Evolutionary conservation across 192 early-diverging fungal genomes (phyloP), one percentile per base, ranked within the genome.

Genomic region (Gigaspora rosea): DNA sequence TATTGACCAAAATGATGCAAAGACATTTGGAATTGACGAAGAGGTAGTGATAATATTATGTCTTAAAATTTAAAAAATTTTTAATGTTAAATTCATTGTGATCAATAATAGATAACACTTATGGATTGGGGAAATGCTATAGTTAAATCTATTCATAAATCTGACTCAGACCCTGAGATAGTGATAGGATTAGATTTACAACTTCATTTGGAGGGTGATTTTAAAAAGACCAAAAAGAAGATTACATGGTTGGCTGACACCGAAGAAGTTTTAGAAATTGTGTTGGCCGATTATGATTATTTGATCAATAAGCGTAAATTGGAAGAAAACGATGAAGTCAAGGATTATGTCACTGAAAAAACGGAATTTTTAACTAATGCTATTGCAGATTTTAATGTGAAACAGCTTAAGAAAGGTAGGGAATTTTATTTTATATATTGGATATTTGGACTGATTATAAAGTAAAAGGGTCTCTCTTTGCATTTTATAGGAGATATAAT

Each of bases 41-140:
- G 97, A 99, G 85, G 89, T 92, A 70, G 67, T 22, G 3, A 47
- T 67, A 20, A 48, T 50, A 76, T 13, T 46, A 81, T 3, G 41
- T 41, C 7, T 41, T 41, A 41, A 41, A 6, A 41, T n/a, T 56
- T 56, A 18, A 56, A n/a, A 5, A 0, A 13, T 56, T 18, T 15
- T 56, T 56, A 3, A 41, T 57, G 71, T 15, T 65, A 7, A 49
- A 64, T 59, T 20, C 27, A 64, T 8, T 75, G 1, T 12, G 5
- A 27, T 22, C 49, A n/a, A 8, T 13, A 27, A 46, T 71, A 88
- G 86, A 79, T 96, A 32, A 99, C 98, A 48, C 85, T 99, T 72
- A 98, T 99, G 97, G 97, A 98, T 87, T 99, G 98, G 98, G 98
- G 98, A 56, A 99, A 99, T 82, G 95, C 92, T 10, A 88, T 98